Evolutionary conservation across 2,329 filamentous ascomycete genomes (phyloP).

Genomic region (Aspergillus brunneoviolaceus): DNA sequence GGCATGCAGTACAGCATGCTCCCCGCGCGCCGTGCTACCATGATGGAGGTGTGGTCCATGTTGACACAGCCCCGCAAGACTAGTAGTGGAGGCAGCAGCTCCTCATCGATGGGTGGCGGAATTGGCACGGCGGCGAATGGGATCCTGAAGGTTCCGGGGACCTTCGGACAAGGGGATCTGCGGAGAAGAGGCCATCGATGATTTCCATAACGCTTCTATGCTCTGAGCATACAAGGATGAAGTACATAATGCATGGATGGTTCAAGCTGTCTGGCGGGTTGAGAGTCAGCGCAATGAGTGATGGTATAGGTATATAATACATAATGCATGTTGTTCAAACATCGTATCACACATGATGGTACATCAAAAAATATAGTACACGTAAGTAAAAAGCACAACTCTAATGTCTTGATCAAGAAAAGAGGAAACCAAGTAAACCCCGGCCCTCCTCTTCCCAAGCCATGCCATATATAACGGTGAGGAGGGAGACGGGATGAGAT

Average conservation of each 20-base stretch:
- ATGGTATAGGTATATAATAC: background rate
- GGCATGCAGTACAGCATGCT: slow-evolving; percentile 98
- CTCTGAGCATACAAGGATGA: slow-evolving; percentile 2
- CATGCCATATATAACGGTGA: background rate
- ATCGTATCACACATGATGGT: background rate
- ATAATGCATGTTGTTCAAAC: background rate
- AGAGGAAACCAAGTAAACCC: background rate
- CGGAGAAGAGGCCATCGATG: slow-evolving; percentile 37
- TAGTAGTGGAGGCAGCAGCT: slow-evolving; percentile 24
- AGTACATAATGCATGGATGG: slow-evolving; percentile 5
- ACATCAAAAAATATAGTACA: background rate
- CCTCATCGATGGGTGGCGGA: slow-evolving; percentile 26
- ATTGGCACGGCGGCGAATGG: slow-evolving; percentile 28
- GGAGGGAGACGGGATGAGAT: background rate
- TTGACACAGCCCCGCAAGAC: slow-evolving; percentile 54
- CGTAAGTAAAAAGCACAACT: background rate
- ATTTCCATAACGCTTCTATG: slow-evolving; percentile 7
- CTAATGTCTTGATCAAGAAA: background rate
- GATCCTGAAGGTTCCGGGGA: slow-evolving; percentile 33
- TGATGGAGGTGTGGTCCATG: slow-evolving; percentile 81
- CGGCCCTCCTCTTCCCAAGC: no score
- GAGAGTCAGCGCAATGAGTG: no score
- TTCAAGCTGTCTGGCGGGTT: background rate
- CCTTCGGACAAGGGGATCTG: slow-evolving; percentile 32
- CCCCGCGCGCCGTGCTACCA: slow-evolving; percentile 73